Evolutionary conservation across 2,329 filamentous ascomycete genomes (phyloP).

Genomic region (Cercospora nicotianae): DNA sequence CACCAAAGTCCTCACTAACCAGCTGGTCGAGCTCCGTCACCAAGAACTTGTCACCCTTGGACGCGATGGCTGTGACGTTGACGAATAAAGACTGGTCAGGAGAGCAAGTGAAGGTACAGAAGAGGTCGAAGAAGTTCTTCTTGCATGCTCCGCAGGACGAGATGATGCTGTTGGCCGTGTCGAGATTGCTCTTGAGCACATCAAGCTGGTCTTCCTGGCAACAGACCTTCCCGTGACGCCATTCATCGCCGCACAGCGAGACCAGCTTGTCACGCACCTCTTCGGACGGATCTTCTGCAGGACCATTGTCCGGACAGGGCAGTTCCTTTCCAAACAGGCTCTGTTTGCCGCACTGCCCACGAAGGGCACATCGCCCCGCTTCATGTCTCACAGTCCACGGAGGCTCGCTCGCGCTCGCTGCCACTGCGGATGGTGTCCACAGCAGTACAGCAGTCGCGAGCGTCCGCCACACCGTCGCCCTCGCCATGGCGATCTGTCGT

Average conservation of each 20-base stretch:
- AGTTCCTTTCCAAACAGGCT: constrained; percentile 86
- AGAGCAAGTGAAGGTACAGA: constrained; percentile 97
- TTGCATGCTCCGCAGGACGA: constrained; percentile 95
- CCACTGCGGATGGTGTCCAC: background rate
- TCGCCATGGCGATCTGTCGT: background rate
- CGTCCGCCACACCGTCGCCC: constrained; percentile 2
- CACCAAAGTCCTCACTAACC: constrained; percentile 78
- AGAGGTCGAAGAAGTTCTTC: constrained; percentile 97
- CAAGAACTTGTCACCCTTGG: constrained; percentile 61
- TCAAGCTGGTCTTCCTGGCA: constrained; percentile 80
- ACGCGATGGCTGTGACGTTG: constrained; percentile 77
- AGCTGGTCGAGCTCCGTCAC: constrained; percentile 90
- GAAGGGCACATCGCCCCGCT: constrained; percentile 82
- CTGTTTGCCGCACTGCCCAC: constrained; percentile 88
- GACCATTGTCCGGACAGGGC: constrained; percentile 87
- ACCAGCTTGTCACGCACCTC: constrained; percentile 75
- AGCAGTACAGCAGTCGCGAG: background rate
- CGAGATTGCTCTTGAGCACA: constrained; percentile 77
- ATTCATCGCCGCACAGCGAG: constrained; percentile 81
- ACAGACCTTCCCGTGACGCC: constrained; percentile 80
- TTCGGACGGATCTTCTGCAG: constrained; percentile 71
- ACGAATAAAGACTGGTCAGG: constrained; percentile 94
- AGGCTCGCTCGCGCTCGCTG: constrained; percentile 9
- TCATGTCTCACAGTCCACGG: constrained; percentile 59
- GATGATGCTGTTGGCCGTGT: constrained; percentile 84